These are phyloP conservation scores for Rosa chinensis DNA, from an alignment of 306 rosid species.

Conservation along the genomic window DNA sequence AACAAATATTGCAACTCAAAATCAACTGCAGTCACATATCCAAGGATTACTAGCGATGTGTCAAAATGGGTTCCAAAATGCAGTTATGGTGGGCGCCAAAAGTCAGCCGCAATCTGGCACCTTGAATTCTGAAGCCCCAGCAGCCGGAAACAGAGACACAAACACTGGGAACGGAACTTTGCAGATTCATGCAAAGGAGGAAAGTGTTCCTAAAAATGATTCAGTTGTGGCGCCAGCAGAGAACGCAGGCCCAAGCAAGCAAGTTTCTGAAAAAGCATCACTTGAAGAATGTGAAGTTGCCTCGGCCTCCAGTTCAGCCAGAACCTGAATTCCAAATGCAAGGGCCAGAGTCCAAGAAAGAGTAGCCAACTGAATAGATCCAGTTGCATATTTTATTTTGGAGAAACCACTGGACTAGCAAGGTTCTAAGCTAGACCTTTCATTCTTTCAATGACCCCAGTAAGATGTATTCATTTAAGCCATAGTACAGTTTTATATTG, in stretches of 20 bases:
- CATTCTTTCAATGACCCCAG: neutral
- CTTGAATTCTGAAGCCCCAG: neutral
- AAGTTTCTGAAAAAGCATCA: slow-evolving; percentile 13
- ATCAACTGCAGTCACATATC: slow-evolving; percentile 17
- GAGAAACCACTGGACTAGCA: neutral
- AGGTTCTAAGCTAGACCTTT: neutral
- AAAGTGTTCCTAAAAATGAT: neutral
- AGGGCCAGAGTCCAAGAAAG: slow-evolving; percentile 1
- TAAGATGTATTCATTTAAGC: neutral
- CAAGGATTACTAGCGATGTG: slow-evolving; percentile 11
- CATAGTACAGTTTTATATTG: neutral
- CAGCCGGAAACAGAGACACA: neutral
- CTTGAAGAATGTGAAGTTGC: slow-evolving; percentile 6
- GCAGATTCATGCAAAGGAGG: slow-evolving; percentile 11
- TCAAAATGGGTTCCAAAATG: slow-evolving; percentile 23
- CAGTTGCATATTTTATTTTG: neutral
- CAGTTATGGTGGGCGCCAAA: neutral
- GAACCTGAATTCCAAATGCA: neutral
- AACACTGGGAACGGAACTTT: slow-evolving; percentile 15
- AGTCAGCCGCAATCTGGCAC: slow-evolving; percentile 9
- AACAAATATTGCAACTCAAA: slow-evolving; percentile 11
- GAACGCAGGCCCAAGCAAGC: slow-evolving; percentile 20
- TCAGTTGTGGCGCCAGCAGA: neutral
- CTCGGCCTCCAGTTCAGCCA: slow-evolving; percentile 6
- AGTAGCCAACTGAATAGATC: neutral